These are phyloP conservation scores for Termitomyces sp. DNA, from an alignment of 768 basidiomycete genomes.

Conservation along the genomic window DNA sequence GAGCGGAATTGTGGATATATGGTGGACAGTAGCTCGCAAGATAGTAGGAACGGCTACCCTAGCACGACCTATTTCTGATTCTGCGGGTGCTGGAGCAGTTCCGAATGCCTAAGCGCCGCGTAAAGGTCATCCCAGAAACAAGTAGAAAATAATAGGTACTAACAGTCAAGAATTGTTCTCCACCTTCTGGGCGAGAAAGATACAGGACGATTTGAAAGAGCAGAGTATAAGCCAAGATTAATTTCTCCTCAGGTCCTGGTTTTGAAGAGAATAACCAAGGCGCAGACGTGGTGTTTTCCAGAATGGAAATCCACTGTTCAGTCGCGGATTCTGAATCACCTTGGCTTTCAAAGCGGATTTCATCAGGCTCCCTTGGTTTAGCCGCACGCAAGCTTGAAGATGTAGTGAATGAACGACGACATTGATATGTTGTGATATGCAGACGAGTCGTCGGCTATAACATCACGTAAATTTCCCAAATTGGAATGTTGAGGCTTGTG, in stretches of 20 bases:
- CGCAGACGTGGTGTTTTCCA: constrained; percentile 18
- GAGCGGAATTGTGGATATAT: constrained; percentile 17
- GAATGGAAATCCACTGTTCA: constrained; percentile 17
- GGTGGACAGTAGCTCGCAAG: constrained; percentile 14
- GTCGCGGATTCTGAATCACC: neutral
- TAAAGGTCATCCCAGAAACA: neutral
- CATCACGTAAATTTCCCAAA: neutral
- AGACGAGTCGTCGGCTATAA: neutral
- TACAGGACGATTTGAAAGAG: constrained; percentile 22
- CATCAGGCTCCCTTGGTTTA: neutral
- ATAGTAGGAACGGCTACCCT: constrained; percentile 15
- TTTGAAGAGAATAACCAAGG: constrained; percentile 15
- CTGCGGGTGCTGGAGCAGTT: constrained; percentile 15
- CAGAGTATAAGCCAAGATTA: constrained; percentile 17
- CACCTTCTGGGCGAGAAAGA: constrained; percentile 15
- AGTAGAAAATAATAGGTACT: neutral
- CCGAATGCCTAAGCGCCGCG: constrained; percentile 15
- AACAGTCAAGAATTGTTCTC: constrained; percentile 17
- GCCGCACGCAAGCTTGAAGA: neutral
- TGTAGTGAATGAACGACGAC: neutral
- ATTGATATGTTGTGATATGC: neutral
- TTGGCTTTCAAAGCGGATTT: neutral
- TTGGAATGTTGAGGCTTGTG: neutral
- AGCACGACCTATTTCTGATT: constrained; percentile 22
- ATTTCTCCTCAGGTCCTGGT: constrained; percentile 9